Evolutionary conservation across 1,284 basidiomycete species (phyloP), one percentile per base, ranked within the genome.

Genomic region (Wolfiporia cocos): DNA sequence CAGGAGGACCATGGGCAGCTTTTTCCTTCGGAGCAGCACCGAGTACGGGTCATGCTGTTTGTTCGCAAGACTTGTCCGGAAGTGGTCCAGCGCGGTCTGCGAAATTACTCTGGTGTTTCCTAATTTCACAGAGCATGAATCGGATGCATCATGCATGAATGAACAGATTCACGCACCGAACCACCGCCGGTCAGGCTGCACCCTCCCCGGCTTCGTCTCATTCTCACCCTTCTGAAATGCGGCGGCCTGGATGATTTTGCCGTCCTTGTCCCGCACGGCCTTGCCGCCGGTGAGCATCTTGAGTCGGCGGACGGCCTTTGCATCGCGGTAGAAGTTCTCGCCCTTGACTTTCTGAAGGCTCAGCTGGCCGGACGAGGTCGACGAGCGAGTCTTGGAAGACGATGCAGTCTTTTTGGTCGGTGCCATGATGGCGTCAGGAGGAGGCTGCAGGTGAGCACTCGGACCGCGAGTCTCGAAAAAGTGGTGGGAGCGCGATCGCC

Each of bases 101-200:
- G 90, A 92, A 61, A 99, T 98, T 40, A 98, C 95, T 58, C 96
- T 76, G 10, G 96, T 99, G 68, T 99, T 99, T 36, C 94, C 90
- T 93, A 50, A 24, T 14, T 17, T 38, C 41, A 36, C 21, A 30
- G 3, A 30, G 21, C 34, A 41, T 46, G 12, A 43, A 29, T 26
- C 29, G n/a, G 6, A 6, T 9, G 18, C 19, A 6, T n/a, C n/a
- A n/a, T 31, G 19, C 24, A 31, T 4, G 4, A 22, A 17, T 12
- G 17, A 18, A 6, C n/a, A n/a, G 30, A 38, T 33, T 29, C 31
- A 74, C 86, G 56, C 57, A 93, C 92, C 93, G 57, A 97, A 97
- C 93, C 93, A 96, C 54, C 92, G 68, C 46, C 91, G 73, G 72
- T 97, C 94, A 49, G 93, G 88, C 67, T 93, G 88, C 23, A 96